A percentile compares a stretch with the other conserved stretches of the same genome.
Conservation (phyloP, 345 rosid genomes). For the Bruguiera sexangula region DNA sequence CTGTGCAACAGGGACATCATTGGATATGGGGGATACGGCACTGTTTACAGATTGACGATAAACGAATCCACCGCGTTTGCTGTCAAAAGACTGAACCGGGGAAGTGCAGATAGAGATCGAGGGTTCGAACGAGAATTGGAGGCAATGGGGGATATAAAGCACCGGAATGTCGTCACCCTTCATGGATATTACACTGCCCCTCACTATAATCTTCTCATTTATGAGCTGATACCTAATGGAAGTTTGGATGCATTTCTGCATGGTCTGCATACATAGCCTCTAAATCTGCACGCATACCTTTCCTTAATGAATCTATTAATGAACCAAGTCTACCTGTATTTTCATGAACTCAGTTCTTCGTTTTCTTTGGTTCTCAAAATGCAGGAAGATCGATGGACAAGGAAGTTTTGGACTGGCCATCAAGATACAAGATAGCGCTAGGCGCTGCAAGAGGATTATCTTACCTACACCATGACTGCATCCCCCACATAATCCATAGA, state of each 20-base stretch:
- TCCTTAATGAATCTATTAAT: no score
- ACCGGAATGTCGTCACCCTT: constrained; percentile 75
- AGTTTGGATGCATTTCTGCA: constrained; percentile 58
- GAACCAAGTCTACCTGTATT: background rate
- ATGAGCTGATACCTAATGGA: constrained; percentile 87
- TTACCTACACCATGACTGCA: constrained; percentile 85
- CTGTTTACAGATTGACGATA: constrained; percentile 58
- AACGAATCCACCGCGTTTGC: constrained; percentile 58
- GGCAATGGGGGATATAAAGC: constrained; percentile 89
- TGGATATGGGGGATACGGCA: constrained; percentile 78
- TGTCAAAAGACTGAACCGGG: constrained; percentile 70
- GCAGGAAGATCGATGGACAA: constrained; percentile 47
- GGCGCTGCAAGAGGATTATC: constrained; percentile 89
- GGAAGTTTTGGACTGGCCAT: constrained; percentile 54
- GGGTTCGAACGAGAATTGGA: constrained; percentile 75
- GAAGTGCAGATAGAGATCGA: constrained; percentile 61
- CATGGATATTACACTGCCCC: constrained; percentile 67
- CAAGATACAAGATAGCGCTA: constrained; percentile 63
- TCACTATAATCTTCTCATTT: constrained; percentile 69
- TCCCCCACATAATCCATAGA: constrained; percentile 85
- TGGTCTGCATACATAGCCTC: constrained; percentile 33
- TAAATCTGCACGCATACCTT: background rate
- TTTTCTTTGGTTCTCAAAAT: background rate
- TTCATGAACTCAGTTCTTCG: background rate
- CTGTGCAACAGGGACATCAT: constrained; percentile 69